phyloP scores from a whole-genome alignment of 139 green algal species.

The Diplosphaera chodatii region DNA sequence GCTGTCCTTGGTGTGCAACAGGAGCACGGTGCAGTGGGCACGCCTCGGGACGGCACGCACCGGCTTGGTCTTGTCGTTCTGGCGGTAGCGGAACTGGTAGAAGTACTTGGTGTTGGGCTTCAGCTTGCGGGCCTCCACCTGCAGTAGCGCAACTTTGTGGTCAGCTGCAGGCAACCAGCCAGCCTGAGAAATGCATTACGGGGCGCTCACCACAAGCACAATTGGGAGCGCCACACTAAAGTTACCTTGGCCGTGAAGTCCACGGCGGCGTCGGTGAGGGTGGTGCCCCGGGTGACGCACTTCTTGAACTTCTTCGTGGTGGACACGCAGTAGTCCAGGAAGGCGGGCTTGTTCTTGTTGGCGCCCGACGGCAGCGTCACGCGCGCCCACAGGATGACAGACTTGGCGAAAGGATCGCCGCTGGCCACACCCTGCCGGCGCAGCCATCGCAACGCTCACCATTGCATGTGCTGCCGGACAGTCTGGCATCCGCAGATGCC shows the following conservation, averaged over 20 bases:
- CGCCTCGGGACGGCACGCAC: no score
- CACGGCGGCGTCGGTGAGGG: background rate
- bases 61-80: background rate
- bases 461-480: no score
- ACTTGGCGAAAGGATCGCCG: background rate
- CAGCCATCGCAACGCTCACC: no score
- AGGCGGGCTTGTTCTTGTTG: background rate
- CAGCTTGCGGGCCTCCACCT: background rate
- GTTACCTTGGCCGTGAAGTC: background rate
- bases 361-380: background rate
- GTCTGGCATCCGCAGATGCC: no score
- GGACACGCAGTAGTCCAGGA: background rate
- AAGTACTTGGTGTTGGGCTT: constrained; percentile 1
- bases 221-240: no score
- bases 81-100: background rate
- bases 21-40: no score
- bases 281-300: background rate
- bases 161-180: no score
- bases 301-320: background rate
- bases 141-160: no score
- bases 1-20: no score
- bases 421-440: no score
- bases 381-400: background rate
- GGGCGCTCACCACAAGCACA: no score
- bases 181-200: no score